Evolutionary conservation across 805 yeast genomes (phyloP).

Genomic region (Hagleromyces aurorensis): DNA sequence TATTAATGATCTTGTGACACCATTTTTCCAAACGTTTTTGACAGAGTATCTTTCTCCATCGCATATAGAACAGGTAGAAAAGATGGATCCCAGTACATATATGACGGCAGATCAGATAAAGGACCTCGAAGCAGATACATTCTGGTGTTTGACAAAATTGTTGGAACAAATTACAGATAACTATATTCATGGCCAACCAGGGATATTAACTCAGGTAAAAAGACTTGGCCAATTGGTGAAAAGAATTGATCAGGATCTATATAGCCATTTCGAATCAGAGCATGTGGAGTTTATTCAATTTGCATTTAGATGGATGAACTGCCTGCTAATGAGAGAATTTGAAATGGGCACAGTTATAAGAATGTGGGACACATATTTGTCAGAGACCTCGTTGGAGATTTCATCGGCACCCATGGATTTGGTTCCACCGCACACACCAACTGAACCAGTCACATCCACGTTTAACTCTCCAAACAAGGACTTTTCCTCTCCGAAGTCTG

Average conservation of each 20-base stretch:
- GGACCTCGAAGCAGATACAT: slow-evolving; percentile 87
- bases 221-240: slow-evolving; percentile 70
- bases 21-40: slow-evolving; percentile 82
- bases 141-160: slow-evolving; percentile 90
- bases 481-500: slow-evolving; percentile 7
- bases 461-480: slow-evolving; percentile 15
- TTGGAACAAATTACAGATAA: slow-evolving; percentile 94
- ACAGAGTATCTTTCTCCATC: slow-evolving; percentile 47
- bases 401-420: slow-evolving; percentile 10
- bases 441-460: slow-evolving; percentile 12
- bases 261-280: slow-evolving; percentile 67
- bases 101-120: slow-evolving; percentile 54
- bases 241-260: slow-evolving; percentile 69
- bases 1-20: slow-evolving; percentile 87
- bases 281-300: slow-evolving; percentile 93
- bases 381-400: slow-evolving; percentile 48
- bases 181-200: slow-evolving; percentile 97
- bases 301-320: slow-evolving; percentile 98
- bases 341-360: slow-evolving; percentile 70
- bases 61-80: slow-evolving; percentile 41
- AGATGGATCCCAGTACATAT: slow-evolving; percentile 49
- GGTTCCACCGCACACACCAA: slow-evolving; percentile 21
- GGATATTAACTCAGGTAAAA: slow-evolving; percentile 83
- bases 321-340: slow-evolving; percentile 90
- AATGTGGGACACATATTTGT: slow-evolving; percentile 95